Conservation (phyloP, 257 asterid species). For the Solanum verrucosum region DNA sequence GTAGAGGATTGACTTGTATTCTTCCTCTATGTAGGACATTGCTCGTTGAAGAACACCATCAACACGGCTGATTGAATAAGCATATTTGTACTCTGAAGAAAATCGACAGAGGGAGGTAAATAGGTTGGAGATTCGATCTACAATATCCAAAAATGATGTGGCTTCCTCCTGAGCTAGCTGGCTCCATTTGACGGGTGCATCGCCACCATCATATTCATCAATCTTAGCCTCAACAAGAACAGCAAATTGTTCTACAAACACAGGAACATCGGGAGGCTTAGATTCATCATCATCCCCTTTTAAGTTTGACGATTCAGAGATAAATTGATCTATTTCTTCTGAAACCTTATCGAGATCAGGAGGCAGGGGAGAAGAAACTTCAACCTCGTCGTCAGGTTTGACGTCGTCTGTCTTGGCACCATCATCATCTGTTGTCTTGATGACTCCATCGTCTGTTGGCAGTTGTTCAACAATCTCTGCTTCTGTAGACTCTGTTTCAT, state of each 20-base stretch:
- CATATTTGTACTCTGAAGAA: slow-evolving; percentile 44
- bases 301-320: slow-evolving; percentile 17
- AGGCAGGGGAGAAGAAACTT: slow-evolving; percentile 30
- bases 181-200: slow-evolving; percentile 38
- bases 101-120: slow-evolving; percentile 17
- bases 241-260: slow-evolving; percentile 53
- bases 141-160: slow-evolving; percentile 26
- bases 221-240: slow-evolving; percentile 57
- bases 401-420: neutral
- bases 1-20: slow-evolving; percentile 49
- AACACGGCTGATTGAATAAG: slow-evolving; percentile 46
- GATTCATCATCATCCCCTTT: slow-evolving; percentile 9
- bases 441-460: neutral
- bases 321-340: slow-evolving; percentile 49
- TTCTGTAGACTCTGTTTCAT: neutral
- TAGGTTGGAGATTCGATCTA: slow-evolving; percentile 36
- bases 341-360: slow-evolving; percentile 62
- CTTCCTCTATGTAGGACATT: slow-evolving; percentile 70
- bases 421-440: neutral
- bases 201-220: slow-evolving; percentile 25
- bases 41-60: slow-evolving; percentile 59
- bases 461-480: neutral
- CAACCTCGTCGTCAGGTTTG: neutral
- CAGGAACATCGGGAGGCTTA: slow-evolving; percentile 41
- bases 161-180: slow-evolving; percentile 39